Percentiles rank a stretch among this genome's conserved stretches.
These are phyloP conservation scores for Uronychia setigera DNA, from an alignment of 73 alveolate genomes.

Conservation along the genomic window DNA sequence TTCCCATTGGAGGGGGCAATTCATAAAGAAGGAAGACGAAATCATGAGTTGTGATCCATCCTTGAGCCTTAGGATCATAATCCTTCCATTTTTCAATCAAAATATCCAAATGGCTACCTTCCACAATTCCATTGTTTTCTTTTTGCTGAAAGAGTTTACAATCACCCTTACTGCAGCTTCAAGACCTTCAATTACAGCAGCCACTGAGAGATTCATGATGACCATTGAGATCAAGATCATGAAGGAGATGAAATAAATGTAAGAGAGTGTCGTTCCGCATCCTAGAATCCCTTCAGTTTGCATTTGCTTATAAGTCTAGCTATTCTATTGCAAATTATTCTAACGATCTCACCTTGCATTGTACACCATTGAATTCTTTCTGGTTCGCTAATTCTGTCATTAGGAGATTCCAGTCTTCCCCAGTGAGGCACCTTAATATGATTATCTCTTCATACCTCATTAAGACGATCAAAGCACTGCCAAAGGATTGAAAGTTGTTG, in stretches of 20 bases:
- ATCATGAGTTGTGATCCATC: slow-evolving; percentile 18
- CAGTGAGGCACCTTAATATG: slow-evolving; percentile 25
- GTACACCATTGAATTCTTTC: slow-evolving; percentile 21
- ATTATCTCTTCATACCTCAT: slow-evolving; percentile 5
- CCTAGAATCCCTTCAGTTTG: slow-evolving; percentile 10
- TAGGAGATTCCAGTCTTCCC: slow-evolving; percentile 42
- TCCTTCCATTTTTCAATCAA: slow-evolving; percentile 35
- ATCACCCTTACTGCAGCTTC: slow-evolving; percentile 12
- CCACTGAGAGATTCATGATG: slow-evolving; percentile 47
- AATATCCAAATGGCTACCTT: slow-evolving; percentile 17
- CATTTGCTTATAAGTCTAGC: slow-evolving; percentile 5
- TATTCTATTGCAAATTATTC: background rate
- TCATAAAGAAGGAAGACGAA: slow-evolving; percentile 39
- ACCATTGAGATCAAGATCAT: slow-evolving; percentile 24
- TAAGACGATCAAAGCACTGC: slow-evolving; percentile 22
- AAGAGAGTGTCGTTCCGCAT: slow-evolving; percentile 29
- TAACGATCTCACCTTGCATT: slow-evolving; percentile 5
- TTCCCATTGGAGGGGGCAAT: slow-evolving; percentile 47
- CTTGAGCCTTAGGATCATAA: slow-evolving; percentile 48
- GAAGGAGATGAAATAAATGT: slow-evolving; percentile 21
- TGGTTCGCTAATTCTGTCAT: slow-evolving; percentile 34
- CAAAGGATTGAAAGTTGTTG: slow-evolving; percentile 23
- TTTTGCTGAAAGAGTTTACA: no score
- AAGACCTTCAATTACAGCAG: slow-evolving; percentile 51
- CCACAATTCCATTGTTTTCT: slow-evolving; percentile 33